Evolutionary conservation across 768 basidiomycete species (phyloP).

Genomic region (Kondoa subrosea): DNA sequence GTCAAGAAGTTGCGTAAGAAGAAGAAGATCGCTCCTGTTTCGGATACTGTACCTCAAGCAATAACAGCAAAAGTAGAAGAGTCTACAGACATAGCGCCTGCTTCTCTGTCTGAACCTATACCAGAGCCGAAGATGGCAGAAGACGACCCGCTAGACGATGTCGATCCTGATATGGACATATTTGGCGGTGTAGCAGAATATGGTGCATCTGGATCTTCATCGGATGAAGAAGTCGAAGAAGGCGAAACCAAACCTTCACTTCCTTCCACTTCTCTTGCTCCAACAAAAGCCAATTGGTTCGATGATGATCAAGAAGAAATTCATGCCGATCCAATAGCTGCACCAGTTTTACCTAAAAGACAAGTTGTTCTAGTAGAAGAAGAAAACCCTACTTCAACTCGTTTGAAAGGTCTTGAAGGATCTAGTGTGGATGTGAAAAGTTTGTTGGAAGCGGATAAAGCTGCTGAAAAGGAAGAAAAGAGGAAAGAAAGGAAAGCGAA

Average conservation of each 20-base stretch:
- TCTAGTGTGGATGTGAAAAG: neutral
- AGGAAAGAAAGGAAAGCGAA: constrained; percentile 8
- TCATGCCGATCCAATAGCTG: constrained; percentile 5
- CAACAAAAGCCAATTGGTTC: constrained; percentile 6
- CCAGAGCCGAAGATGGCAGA: neutral
- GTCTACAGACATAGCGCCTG: neutral
- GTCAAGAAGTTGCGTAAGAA: constrained; percentile 8
- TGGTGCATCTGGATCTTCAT: neutral
- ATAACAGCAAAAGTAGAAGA: neutral
- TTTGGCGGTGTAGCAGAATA: constrained; percentile 4
- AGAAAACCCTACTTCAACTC: neutral
- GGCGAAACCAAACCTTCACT: neutral
- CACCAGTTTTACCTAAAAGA: neutral
- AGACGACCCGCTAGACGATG: neutral
- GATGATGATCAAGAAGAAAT: constrained; percentile 5
- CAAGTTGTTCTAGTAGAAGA: neutral
- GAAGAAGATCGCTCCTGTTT: neutral
- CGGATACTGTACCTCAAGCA: neutral
- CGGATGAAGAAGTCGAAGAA: neutral
- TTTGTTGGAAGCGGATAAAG: neutral
- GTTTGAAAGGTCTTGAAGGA: neutral
- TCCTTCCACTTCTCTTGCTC: neutral
- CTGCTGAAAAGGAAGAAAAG: constrained; percentile 8
- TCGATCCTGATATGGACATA: neutral
- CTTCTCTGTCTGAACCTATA: neutral